Base-by-base conservation (phyloP, 1,284 basidiomycete species). In the Chalciporus sp. region DNA sequence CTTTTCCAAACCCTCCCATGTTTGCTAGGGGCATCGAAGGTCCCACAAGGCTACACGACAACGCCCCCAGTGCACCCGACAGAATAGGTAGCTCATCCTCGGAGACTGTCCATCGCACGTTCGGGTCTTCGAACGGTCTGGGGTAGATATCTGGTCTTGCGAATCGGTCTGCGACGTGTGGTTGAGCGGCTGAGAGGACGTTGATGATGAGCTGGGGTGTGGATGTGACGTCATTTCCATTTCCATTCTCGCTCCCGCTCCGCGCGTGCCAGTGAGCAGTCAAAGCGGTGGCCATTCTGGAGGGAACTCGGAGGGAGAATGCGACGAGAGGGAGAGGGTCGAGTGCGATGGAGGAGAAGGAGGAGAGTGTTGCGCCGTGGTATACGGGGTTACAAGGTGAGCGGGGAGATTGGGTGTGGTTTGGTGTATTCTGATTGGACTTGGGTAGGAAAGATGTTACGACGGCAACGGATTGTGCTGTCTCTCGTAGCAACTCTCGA, bases 301-400 rank as follows among this genome's bases (percentile, higher is more conserved):
- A 95, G 3, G 94, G 94, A n/a, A 94, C 79, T 28, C 92, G 85
- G 12, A 96, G 79, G 11, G 92, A 88, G 71, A 96, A 96, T 0
- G 92, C 83, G 59, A 97, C 83, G 55, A 96, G 81, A 0, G 94
- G 93, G 61, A 86, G 75, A 2, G 94, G 94, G 62, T 92, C 84
- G 75, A 97, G 83, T 1, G 94, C 85, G 62, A 96, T 85, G n/a
- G 92, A 94, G 26, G 92, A 86, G 69, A 96, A 93, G 0, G 94
- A 95, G 6, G 94, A 95, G 40, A 97, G 78, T 0, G 94, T 96
- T 40, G 93, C 92, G 58, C 94, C 94, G 70, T 96, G 94, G 61
- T 77, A 87, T 6, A 57, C 61, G 49, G 52, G 39, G 35, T 48
- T 50, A 26, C 42, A 11, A 23, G 43, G 51, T 35, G 47, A 41